A percentile compares a stretch with the other conserved stretches of the same genome.
Conservation (phyloP, 768 basidiomycete genomes). For the Podaxis carcinomalis region DNA sequence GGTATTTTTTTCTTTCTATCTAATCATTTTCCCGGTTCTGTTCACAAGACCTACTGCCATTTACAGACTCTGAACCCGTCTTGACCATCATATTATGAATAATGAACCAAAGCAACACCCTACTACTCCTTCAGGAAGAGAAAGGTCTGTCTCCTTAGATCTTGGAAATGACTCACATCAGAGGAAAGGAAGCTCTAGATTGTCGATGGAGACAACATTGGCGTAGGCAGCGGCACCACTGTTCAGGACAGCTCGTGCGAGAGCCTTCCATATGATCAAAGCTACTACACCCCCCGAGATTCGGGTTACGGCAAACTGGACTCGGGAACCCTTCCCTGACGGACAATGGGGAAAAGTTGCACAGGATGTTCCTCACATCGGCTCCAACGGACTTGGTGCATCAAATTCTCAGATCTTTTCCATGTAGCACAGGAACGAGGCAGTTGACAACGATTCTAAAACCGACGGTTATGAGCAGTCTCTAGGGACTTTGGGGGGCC, state of each 20-base stretch:
- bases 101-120: neutral
- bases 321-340: slow-evolving; percentile 20
- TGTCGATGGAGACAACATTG: neutral
- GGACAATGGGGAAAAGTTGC: slow-evolving; percentile 34
- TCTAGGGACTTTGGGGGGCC: neutral
- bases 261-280: neutral
- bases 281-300: neutral
- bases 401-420: slow-evolving; percentile 36
- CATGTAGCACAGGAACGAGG: slow-evolving; percentile 24
- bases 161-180: neutral
- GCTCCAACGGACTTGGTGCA: slow-evolving; percentile 22
- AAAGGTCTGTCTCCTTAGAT: neutral
- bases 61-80: neutral
- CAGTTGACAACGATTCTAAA: neutral
- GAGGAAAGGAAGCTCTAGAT: neutral
- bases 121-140: neutral
- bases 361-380: slow-evolving; percentile 27
- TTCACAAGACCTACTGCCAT: slow-evolving; percentile 15
- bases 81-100: neutral
- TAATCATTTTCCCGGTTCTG: slow-evolving; percentile 80
- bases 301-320: slow-evolving; percentile 2
- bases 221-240: neutral
- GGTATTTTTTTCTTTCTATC: slow-evolving; percentile 82
- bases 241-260: neutral
- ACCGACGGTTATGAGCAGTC: slow-evolving; percentile 10